Evolutionary conservation across 2,329 filamentous ascomycete species (phyloP).

Genomic region (Colletotrichum musicola): DNA sequence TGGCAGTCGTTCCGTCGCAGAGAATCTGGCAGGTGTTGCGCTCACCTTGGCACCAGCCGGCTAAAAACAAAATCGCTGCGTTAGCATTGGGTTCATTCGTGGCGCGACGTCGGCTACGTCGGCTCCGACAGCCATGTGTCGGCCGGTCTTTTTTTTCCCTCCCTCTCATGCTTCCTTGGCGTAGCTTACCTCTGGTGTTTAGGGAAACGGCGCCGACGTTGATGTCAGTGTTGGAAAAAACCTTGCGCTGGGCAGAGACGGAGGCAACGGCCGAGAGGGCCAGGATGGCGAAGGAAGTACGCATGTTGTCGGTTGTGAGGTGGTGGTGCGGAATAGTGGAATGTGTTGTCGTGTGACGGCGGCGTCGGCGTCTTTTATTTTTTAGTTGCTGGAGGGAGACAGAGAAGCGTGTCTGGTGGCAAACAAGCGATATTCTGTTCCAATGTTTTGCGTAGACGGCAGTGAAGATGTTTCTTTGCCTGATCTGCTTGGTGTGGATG

Average conservation of each 20-base stretch:
- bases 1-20: conserved; percentile 56
- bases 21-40: conserved; percentile 63
- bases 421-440: conserved; percentile 34
- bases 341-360: conserved; percentile 11
- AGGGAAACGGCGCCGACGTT: conserved; percentile 26
- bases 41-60: conserved; percentile 65
- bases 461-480: conserved; percentile 34
- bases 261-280: conserved; percentile 36
- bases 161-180: too few relatives aligned
- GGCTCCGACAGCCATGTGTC: not conserved
- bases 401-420: conserved; percentile 10
- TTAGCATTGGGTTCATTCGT: not conserved
- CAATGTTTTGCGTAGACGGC: conserved; percentile 33
- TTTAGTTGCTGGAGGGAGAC: conserved; percentile 4
- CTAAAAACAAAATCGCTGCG: conserved; percentile 46
- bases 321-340: conserved; percentile 18
- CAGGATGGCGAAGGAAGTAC: conserved; percentile 35
- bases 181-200: conserved; percentile 26
- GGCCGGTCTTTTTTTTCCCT: too few relatives aligned
- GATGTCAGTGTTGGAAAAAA: conserved; percentile 32
- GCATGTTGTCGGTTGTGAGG: conserved; percentile 34
- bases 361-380: not conserved
- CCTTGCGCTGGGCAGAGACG: conserved; percentile 39
- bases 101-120: not conserved
- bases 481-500: conserved; percentile 32